A percentile compares a stretch with the other conserved stretches of the same genome.
Evolutionary conservation across 208 protist genomes (phyloP).

Genomic region (Tritrichomonas foetus): DNA sequence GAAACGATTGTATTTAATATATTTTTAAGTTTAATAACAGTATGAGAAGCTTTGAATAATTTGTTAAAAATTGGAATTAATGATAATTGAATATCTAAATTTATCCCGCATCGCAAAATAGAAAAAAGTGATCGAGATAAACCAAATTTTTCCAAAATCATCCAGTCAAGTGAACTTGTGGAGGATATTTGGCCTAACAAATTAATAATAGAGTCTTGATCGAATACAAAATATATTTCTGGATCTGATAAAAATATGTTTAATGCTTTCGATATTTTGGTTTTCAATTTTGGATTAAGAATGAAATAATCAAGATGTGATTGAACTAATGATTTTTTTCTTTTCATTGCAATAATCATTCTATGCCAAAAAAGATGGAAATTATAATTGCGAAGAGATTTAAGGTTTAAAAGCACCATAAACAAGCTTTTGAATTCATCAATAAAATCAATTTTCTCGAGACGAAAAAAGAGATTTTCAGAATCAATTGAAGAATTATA

Average conservation of each 20-base stretch:
- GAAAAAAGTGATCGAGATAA: background rate
- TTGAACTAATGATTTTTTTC: background rate
- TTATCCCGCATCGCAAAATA: background rate
- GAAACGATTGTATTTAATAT: background rate
- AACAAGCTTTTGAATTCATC: background rate
- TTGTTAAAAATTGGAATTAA: background rate
- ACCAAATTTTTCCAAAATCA: background rate
- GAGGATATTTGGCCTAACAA: background rate
- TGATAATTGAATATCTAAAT: background rate
- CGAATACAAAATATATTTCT: constrained; percentile 3
- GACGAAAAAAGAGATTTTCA: background rate
- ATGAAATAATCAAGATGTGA: background rate
- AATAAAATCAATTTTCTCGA: background rate
- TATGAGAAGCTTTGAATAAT: background rate
- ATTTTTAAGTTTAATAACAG: background rate
- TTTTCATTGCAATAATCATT: background rate
- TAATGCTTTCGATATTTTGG: background rate
- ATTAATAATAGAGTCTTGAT: background rate
- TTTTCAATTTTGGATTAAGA: background rate
- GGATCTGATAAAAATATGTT: background rate
- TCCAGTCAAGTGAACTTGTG: background rate
- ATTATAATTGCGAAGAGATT: background rate
- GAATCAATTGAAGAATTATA: background rate
- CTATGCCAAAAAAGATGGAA: background rate
- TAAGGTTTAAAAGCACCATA: background rate